A percentile compares a stretch with the other conserved stretches of the same genome.
These are phyloP conservation scores for Blastobotrys attinorum DNA, from an alignment of 805 yeast genomes.

Conservation along the genomic window DNA sequence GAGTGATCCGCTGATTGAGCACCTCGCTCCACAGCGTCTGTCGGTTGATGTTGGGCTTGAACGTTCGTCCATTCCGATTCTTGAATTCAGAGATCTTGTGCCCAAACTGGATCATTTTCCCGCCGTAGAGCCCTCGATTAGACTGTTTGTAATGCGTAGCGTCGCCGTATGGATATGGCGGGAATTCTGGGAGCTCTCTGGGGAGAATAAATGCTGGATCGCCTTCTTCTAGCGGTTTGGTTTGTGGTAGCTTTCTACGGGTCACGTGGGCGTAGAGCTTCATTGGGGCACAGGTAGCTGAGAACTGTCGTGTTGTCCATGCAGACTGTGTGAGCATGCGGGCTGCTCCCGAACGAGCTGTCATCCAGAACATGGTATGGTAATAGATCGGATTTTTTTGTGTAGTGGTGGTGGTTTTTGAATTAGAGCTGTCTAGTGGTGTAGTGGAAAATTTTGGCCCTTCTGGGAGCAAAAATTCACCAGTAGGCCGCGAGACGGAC, in stretches of 20 bases:
- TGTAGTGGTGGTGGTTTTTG: too few relatives aligned
- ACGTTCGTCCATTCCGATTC: slow-evolving; percentile 64
- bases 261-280: slow-evolving; percentile 23
- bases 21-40: slow-evolving; percentile 81
- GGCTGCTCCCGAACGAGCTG: too few relatives aligned
- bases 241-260: slow-evolving; percentile 20
- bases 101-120: slow-evolving; percentile 70
- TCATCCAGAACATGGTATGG: too few relatives aligned
- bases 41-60: slow-evolving; percentile 74
- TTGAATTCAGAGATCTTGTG: slow-evolving; percentile 69
- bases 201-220: slow-evolving; percentile 39
- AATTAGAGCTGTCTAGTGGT: too few relatives aligned
- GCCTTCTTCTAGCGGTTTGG: slow-evolving; percentile 38
- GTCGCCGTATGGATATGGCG: slow-evolving; percentile 74
- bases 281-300: slow-evolving; percentile 8
- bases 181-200: slow-evolving; percentile 36
- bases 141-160: slow-evolving; percentile 72
- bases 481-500: too few relatives aligned
- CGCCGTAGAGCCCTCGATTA: slow-evolving; percentile 86
- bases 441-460: too few relatives aligned
- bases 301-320: slow-evolving; percentile 9
- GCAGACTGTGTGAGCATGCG: too few relatives aligned
- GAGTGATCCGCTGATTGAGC: slow-evolving; percentile 45
- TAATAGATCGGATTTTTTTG: too few relatives aligned
- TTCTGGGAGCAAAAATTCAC: too few relatives aligned